Percentiles rank a stretch among this genome's conserved stretches.
These are phyloP conservation scores for Camelina hispida DNA, from an alignment of 345 rosid genomes.

Conservation along the genomic window DNA sequence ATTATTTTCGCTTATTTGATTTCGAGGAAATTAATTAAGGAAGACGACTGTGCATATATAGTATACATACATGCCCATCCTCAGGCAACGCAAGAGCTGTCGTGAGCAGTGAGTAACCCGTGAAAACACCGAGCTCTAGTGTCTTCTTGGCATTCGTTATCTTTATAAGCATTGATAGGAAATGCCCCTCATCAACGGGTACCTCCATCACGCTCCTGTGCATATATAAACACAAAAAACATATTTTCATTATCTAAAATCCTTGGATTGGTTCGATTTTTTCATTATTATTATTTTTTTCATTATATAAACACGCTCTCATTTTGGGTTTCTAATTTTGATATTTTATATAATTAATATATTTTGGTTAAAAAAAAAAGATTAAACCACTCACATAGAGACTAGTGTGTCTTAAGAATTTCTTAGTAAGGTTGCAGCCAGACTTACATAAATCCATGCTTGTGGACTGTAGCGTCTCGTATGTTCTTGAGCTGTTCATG, in stretches of 20 bases:
- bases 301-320: too few relatives aligned
- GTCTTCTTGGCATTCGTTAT: conserved; percentile 52
- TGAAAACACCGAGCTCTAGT: conserved; percentile 62
- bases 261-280: too few relatives aligned
- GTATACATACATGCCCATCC: conserved; percentile 45
- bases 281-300: too few relatives aligned
- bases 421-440: conserved; percentile 6
- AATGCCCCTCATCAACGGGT: conserved; percentile 56
- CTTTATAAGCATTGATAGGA: conserved; percentile 52
- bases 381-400: too few relatives aligned
- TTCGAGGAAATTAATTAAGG: background rate
- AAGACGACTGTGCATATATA: background rate
- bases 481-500: conserved; percentile 48
- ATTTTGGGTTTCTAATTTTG: too few relatives aligned
- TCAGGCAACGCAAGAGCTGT: conserved; percentile 54
- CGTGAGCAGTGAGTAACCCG: conserved; percentile 59
- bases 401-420: too few relatives aligned
- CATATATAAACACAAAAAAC: too few relatives aligned
- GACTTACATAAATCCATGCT: conserved; percentile 43
- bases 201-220: conserved; percentile 26
- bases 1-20: background rate
- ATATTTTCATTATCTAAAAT: too few relatives aligned
- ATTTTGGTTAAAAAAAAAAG: too few relatives aligned
- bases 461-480: conserved; percentile 45
- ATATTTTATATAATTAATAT: too few relatives aligned